Evolutionary conservation across 1,139 yeast species (phyloP).

Genomic region (Scheffersomyces titani): DNA sequence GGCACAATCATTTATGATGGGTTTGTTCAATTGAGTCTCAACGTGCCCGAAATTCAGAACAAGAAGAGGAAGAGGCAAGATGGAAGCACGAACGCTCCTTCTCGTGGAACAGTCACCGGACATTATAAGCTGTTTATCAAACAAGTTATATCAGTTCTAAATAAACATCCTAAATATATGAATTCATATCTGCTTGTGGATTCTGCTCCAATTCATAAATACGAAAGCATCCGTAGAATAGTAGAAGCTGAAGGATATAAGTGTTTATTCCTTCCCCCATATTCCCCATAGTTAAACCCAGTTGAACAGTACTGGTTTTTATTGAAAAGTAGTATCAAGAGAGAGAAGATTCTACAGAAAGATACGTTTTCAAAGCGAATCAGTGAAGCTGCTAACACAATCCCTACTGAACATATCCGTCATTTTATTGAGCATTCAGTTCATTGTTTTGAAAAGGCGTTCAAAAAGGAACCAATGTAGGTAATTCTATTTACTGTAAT

Average conservation of each 20-base stretch:
- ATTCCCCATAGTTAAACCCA: constrained; percentile 4
- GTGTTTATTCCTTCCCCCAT: constrained; percentile 5
- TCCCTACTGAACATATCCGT: not conserved
- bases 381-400: not conserved
- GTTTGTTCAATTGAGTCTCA: constrained; percentile 4
- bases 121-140: constrained; percentile 4
- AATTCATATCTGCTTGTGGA: too few species aligned
- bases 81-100: not conserved
- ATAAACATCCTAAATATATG: too few species aligned
- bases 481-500: not conserved
- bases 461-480: not conserved
- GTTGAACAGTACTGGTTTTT: constrained; percentile 6
- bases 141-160: constrained; percentile 1
- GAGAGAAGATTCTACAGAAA: constrained; percentile 1
- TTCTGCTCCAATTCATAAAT: constrained; percentile 4
- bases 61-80: constrained; percentile 1
- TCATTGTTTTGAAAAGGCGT: not conserved
- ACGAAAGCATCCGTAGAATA: constrained; percentile 2
- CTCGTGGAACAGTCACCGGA: not conserved
- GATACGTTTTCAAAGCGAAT: constrained; percentile 3
- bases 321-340: constrained; percentile 2
- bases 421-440: constrained; percentile 2
- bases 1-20: not conserved
- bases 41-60: constrained; percentile 2
- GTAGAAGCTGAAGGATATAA: constrained; percentile 1